Base-by-base conservation (phyloP, 768 basidiomycete genomes). In the Favolaschia claudopus region DNA sequence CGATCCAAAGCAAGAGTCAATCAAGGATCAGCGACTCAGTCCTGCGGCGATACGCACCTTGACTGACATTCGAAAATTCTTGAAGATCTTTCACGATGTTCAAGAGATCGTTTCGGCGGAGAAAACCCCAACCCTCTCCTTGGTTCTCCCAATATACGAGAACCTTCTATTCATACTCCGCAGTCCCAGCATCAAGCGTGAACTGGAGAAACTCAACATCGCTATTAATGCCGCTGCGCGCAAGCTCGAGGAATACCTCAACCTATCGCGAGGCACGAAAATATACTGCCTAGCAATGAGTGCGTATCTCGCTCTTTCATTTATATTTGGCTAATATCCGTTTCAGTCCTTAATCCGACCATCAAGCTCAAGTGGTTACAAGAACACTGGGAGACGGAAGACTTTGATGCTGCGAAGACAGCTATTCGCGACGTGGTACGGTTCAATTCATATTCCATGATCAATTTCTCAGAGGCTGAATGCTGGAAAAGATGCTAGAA, bases 101-200 rank as follows among this genome's bases (percentile, higher is more conserved):
- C 74, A 73, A 39, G 64, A 72, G 45, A 32, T 70, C 27, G 63
- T 73, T 1, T 71, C 66, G 0, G 66, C 62, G 7, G 68, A 76
- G 63, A 67, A 70, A 36, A 72, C 72, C 5, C 73, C 69, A 9
- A 74, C 72, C 6, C 67, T 73, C 5, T 70, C 70, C 2, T 47
- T 69, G 24, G 71, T 67, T 1, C 53, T 76, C 1, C 72, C 70
- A 1, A 42, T 70, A 10, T 76, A 72, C 39, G 69, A 76, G 55
- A 9, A 66, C 25, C 63, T 75, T 7, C 64, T 70, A 9, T 15
- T 58, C 13, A 54, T 67, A 51, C 54, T 68, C 19, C 36, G 58
- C 31, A 32, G 62, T 10, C 46, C 60, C 24, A n/a, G 28, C 22
- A 10, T 36, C 7, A 34, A 33, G 10, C 37, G 44, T 19, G 24